Base-by-base conservation (phyloP, 1,284 basidiomycete species). In the Cryptococcus neoformans region DNA sequence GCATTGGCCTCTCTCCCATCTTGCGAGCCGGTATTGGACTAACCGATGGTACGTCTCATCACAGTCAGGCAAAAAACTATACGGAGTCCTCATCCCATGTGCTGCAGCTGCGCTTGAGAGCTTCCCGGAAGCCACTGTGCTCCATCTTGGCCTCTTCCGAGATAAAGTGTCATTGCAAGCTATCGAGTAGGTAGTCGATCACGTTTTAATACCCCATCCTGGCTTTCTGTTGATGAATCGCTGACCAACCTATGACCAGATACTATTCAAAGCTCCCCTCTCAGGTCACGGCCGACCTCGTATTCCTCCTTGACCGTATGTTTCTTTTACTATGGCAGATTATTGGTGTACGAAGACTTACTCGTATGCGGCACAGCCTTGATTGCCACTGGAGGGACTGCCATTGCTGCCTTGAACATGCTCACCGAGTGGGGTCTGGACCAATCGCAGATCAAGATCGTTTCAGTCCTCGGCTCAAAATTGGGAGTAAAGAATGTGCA, bases 351-450 rank as follows among this genome's bases (percentile, higher is more conserved):
- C 28, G 11, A 40, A 36, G 39, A 28, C 36, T 17, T 16, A 5
- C 41, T 6, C 11, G 7, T 21, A 8, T 16, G 21, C 46, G 6
- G 1, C 34, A 9, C 62, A 74, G 70, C 94, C 3, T 79, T 97
- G 44, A 88, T 97, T 67, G 94, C 94, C 0, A 97, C 94, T 0
- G 94, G 93, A 59, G 90, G 90, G n/a, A 96, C 94, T 3, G 91
- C 89, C 5, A 83, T 85, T 58, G 92, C 92, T 12, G 92, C 92
- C 2, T 73, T 95, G 56, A 73, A 82, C 52, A 94, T 93, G 90
- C 81, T 94, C 48, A 67, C 82, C 6, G 92, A 94, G 56, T 94
- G 91, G 91, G 91, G 92, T 28, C 82, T 94, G 60, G 78, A 84
- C 17, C 64, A 58, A 35, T 59, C 55, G 21, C 75, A 87, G 66